Percentiles rank a stretch among this genome's conserved stretches.
Evolutionary conservation across 371 early-diverging fungal species (phyloP).

Genomic region (Coemansia sp.): DNA sequence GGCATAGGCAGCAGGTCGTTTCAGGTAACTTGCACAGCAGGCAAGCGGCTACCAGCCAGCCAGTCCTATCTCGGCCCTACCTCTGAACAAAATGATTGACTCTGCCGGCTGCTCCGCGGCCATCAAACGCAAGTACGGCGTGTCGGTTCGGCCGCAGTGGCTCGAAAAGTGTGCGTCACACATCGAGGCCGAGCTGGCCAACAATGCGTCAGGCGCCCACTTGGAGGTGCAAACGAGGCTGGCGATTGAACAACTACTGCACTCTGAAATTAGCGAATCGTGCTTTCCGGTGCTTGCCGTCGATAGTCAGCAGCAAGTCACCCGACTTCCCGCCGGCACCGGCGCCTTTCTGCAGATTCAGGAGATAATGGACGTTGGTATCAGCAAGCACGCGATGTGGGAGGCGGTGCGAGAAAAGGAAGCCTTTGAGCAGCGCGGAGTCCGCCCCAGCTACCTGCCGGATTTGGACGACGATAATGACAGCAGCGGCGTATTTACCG

Average conservation of each 20-base stretch:
- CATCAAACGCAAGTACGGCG: slow-evolving; percentile 29
- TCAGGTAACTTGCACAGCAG: no score
- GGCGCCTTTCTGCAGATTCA: slow-evolving; percentile 39
- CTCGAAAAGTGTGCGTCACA: slow-evolving; percentile 27
- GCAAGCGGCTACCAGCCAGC: neutral
- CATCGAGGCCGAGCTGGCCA: slow-evolving; percentile 18
- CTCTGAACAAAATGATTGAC: slow-evolving; percentile 23
- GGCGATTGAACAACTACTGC: slow-evolving; percentile 36
- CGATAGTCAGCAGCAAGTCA: slow-evolving; percentile 1
- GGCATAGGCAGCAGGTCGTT: no score
- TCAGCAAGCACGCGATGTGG: slow-evolving; percentile 46
- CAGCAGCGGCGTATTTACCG: slow-evolving; percentile 17
- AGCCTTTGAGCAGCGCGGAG: slow-evolving; percentile 43
- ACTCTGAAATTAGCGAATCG: slow-evolving; percentile 37
- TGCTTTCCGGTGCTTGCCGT: slow-evolving; percentile 20
- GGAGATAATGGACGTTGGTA: slow-evolving; percentile 39
- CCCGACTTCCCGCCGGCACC: slow-evolving; percentile 12
- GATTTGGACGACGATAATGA: slow-evolving; percentile 20
- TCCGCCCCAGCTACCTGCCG: slow-evolving; percentile 40
- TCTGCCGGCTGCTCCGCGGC: slow-evolving; percentile 11
- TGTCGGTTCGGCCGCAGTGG: slow-evolving; percentile 18
- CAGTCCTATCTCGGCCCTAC: neutral
- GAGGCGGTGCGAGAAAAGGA: slow-evolving; percentile 46
- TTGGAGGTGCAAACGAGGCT: slow-evolving; percentile 35
- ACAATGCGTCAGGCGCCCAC: neutral